A percentile compares a stretch with the other conserved stretches of the same genome.
phyloP scores from a whole-genome alignment of 768 basidiomycete genomes.

The Xanthoconium stramineum region DNA sequence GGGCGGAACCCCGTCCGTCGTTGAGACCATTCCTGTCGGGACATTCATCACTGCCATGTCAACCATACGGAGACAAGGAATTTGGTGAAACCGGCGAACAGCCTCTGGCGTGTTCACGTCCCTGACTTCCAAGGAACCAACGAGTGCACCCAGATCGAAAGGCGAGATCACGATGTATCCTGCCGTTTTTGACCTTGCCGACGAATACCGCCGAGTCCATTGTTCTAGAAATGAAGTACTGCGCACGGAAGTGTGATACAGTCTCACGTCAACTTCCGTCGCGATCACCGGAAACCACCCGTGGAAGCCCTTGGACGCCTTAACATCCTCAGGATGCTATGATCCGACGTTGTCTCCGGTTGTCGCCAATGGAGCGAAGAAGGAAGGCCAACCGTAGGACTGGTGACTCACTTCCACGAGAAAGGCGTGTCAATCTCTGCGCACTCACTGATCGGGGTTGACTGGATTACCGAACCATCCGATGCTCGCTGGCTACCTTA shows the following conservation, averaged over 20 bases:
- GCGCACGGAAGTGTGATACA: background rate
- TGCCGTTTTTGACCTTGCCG: too few species aligned
- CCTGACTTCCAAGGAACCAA: too few species aligned
- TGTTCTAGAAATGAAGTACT: background rate
- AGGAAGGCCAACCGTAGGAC: background rate
- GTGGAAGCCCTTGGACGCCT: background rate
- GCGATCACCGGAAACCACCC: background rate
- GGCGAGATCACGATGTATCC: background rate
- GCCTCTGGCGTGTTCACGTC: too few species aligned
- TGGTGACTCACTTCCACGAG: background rate
- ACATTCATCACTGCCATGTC: too few species aligned
- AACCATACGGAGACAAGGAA: too few species aligned
- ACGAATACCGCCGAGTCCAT: background rate
- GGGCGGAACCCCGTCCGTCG: too few species aligned
- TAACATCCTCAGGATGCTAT: background rate
- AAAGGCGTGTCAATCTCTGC: background rate
- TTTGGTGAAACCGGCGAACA: too few species aligned
- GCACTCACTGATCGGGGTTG: background rate
- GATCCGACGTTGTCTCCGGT: background rate
- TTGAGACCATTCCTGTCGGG: too few species aligned
- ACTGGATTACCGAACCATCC: constrained; percentile 4
- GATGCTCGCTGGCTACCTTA: constrained; percentile 12
- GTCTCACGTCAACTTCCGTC: background rate
- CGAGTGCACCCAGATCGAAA: background rate
- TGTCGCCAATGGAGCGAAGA: background rate